Evolutionary conservation across 192 early-diverging fungal species (phyloP).

Genomic region (Backusella luteola): DNA sequence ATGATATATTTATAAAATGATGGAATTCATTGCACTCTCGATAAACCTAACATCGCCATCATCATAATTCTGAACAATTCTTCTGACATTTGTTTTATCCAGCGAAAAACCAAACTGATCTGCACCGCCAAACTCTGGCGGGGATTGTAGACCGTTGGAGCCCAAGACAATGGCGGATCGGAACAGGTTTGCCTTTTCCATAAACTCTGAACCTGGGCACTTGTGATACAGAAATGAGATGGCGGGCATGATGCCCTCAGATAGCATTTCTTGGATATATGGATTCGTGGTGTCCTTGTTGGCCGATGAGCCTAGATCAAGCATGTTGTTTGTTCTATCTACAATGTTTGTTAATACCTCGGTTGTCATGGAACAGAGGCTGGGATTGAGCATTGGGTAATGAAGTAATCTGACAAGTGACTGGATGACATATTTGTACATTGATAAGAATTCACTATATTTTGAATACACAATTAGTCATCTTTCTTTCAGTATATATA

Average conservation of each 20-base stretch:
- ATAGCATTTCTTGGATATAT: conserved; percentile 4
- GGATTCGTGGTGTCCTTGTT: background rate
- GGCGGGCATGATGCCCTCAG: conserved; percentile 5
- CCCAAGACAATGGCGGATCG: background rate
- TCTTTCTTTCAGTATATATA: background rate
- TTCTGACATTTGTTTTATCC: background rate
- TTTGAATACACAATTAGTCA: background rate
- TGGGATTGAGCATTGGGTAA: background rate
- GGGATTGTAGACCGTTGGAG: background rate
- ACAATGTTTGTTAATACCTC: background rate
- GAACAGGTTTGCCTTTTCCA: background rate
- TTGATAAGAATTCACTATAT: conserved; percentile 13
- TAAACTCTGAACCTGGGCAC: background rate
- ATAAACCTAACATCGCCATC: conserved; percentile 11
- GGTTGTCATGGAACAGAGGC: background rate
- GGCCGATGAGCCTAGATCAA: background rate
- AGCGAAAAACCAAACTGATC: background rate
- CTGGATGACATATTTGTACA: background rate
- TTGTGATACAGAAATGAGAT: background rate
- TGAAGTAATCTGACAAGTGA: conserved; percentile 14
- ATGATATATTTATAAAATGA: background rate
- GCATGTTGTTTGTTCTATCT: background rate
- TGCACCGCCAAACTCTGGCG: background rate
- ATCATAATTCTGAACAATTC: conserved; percentile 3
- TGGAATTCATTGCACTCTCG: background rate